Conservation (phyloP, 306 rosid species). For the Glycine soja region DNA sequence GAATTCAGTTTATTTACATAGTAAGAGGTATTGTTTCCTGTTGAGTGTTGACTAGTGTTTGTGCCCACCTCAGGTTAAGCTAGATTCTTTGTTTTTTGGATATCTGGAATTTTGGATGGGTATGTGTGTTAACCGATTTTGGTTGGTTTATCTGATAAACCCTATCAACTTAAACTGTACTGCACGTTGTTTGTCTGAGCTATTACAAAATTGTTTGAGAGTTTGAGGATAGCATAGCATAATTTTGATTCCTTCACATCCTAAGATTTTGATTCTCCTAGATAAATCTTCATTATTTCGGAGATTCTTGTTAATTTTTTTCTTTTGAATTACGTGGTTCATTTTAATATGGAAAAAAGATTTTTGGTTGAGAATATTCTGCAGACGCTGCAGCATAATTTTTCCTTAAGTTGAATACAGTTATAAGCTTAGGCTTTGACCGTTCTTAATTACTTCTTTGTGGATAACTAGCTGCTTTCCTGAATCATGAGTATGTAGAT, state of each 20-base stretch:
- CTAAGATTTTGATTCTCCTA: background rate
- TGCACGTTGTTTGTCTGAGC: conserved; percentile 21
- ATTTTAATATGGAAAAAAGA: background rate
- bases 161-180: conserved; percentile 44
- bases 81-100: conserved; percentile 37
- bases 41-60: conserved; percentile 30
- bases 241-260: background rate
- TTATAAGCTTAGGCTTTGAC: conserved; percentile 3
- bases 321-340: background rate
- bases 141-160: conserved; percentile 38
- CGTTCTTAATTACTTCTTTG: background rate
- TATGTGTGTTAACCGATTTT: background rate
- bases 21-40: conserved; percentile 29
- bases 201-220: background rate
- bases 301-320: background rate
- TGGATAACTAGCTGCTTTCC: background rate
- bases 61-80: conserved; percentile 35
- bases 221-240: background rate
- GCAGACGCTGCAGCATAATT: conserved; percentile 5
- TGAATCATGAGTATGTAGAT: background rate
- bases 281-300: background rate
- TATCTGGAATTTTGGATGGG: conserved; percentile 22
- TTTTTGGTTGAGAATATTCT: background rate
- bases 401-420: conserved; percentile 29
- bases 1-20: conserved; percentile 19